Base-by-base conservation (phyloP, 345 rosid species). In the Tarenaya hassleriana region DNA sequence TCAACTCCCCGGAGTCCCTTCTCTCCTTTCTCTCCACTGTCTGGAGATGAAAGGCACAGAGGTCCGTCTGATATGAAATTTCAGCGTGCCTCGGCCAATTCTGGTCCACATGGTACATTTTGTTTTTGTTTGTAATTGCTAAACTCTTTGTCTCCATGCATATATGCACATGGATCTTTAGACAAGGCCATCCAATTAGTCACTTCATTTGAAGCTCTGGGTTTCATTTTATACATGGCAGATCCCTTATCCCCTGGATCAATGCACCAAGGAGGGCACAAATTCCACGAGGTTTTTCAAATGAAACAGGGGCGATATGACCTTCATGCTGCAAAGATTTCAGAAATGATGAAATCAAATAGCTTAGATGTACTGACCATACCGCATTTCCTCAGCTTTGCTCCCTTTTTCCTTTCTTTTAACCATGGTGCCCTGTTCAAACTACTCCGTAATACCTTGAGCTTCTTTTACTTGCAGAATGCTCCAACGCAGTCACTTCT, bases 401-500 rank as follows among this genome's bases (percentile, higher is more conserved):
- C 14, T 10, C 34, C 44, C 8, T 14, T 19, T 38, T 41, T 19
- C 5, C 12, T 57, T 17, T 21, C 21, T 20, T 34, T 14, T 27
- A 19, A 35, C 27, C 42, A 4, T 55, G 3, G 12, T n/a, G 19
- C 34, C 40, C 37, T 58, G 47, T 55, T 34, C 18, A 12, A 34
- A 41, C 18, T 11, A 61, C 16, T 44, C 38, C 60, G 51, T 59
- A 61, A 16, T 41, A 3, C 69, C 54, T 0, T 62, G 56, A 24
- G 48, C 40, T 55, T 67, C 27, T 58, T 54, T 34, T 55, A 34
- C 32, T 8, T 66, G 66, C 83, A 92, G 99, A 88, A 78, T 58
- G 95, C 97, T 54, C 99, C 97, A 34, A 88, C 99, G 47, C 94
- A 80, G 59, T 85, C 97, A 20, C 84, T 92, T 34, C 51, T 92